Percentiles rank a stretch among this genome's conserved stretches.
These are phyloP conservation scores for Cynara cardunculus DNA, from an alignment of 129 eudicot species.

Conservation along the genomic window DNA sequence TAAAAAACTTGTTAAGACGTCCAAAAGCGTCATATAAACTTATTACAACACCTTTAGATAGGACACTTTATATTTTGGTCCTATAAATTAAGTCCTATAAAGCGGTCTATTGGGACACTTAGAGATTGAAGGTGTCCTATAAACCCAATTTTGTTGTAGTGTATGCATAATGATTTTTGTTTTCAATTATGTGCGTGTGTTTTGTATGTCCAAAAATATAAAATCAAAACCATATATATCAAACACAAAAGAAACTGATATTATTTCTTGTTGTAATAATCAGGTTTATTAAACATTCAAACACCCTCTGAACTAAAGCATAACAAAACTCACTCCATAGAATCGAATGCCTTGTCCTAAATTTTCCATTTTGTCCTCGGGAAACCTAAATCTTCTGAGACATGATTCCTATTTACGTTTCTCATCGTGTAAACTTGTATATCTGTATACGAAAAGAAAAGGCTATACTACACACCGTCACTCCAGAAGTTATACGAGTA, in stretches of 20 bases:
- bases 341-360: neutral
- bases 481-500: neutral
- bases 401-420: neutral
- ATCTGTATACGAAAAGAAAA: neutral
- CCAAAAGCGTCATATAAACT: too few relatives aligned
- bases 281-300: neutral
- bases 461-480: neutral
- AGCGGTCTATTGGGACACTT: too few relatives aligned
- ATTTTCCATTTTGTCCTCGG: neutral
- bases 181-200: neutral
- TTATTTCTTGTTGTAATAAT: neutral
- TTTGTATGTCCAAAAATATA: too few relatives aligned
- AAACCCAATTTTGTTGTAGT: too few relatives aligned
- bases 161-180: neutral
- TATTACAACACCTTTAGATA: too few relatives aligned
- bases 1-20: too few relatives aligned
- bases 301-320: neutral
- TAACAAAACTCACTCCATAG: neutral
- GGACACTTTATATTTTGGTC: too few relatives aligned
- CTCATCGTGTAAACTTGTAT: neutral
- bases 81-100: too few relatives aligned
- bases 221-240: neutral
- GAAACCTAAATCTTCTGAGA: neutral
- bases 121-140: too few relatives aligned
- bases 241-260: neutral